Conservation (phyloP, 768 basidiomycete genomes). For the Amanita phalloides region DNA sequence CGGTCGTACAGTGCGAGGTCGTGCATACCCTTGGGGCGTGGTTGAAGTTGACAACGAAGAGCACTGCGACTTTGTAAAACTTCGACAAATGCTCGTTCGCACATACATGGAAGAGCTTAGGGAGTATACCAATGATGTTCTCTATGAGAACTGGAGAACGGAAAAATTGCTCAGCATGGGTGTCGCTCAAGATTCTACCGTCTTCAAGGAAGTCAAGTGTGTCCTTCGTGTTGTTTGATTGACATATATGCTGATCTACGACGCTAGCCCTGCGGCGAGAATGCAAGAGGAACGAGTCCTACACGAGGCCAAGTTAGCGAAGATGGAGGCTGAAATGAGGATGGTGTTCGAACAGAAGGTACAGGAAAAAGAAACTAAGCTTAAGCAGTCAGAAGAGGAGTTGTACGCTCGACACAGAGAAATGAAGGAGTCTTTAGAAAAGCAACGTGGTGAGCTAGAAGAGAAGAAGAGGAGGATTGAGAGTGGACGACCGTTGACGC, state of each 20-base stretch:
- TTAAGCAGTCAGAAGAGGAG: slow-evolving; percentile 99
- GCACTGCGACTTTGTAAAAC: slow-evolving; percentile 99
- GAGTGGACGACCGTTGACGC: slow-evolving; percentile 88
- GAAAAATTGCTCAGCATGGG: slow-evolving; percentile 97
- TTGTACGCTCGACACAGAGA: slow-evolving; percentile 97
- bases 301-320: slow-evolving; percentile 95
- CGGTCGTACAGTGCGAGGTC: slow-evolving; percentile 88
- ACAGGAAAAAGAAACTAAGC: slow-evolving; percentile 96
- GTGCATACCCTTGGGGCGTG: slow-evolving; percentile 96
- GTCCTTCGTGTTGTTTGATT: slow-evolving; percentile 18
- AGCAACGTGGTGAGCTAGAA: slow-evolving; percentile 90
- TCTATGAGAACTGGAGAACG: slow-evolving; percentile 98
- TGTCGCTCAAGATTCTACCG: slow-evolving; percentile 92
- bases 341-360: slow-evolving; percentile 99
- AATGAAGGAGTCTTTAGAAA: slow-evolving; percentile 99
- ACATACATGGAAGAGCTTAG: slow-evolving; percentile 99
- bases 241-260: slow-evolving; percentile 3
- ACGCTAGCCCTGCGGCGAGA: slow-evolving; percentile 80
- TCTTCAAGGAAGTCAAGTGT: slow-evolving; percentile 99
- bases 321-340: slow-evolving; percentile 99
- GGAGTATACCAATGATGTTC: slow-evolving; percentile 90
- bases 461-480: slow-evolving; percentile 98
- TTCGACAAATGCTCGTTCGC: slow-evolving; percentile 97
- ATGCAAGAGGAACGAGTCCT: slow-evolving; percentile 92
- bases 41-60: slow-evolving; percentile 99